Conservation (phyloP, 805 yeast species). For the Nakazawaea wickerhamii region DNA sequence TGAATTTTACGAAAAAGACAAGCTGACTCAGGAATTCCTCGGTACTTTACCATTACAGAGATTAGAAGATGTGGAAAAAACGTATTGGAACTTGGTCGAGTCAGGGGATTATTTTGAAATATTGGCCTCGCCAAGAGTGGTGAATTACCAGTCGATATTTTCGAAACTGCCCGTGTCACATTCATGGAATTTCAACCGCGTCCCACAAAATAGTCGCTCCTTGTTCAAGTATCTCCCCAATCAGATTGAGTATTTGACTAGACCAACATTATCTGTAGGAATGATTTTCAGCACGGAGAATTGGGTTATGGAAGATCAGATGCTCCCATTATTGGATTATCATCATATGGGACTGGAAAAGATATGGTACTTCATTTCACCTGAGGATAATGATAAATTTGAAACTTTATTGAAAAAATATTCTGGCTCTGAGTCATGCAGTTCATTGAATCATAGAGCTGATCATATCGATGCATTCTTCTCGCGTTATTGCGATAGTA, state of each 20-base stretch:
- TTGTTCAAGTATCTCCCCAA: slow-evolving; percentile 39
- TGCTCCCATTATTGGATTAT: slow-evolving; percentile 46
- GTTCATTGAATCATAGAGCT: background rate
- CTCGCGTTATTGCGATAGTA: slow-evolving; percentile 1
- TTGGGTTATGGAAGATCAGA: slow-evolving; percentile 61
- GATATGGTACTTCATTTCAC: slow-evolving; percentile 61
- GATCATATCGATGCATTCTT: slow-evolving; percentile 6
- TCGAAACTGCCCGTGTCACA: slow-evolving; percentile 13
- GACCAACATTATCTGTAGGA: slow-evolving; percentile 43
- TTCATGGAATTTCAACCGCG: slow-evolving; percentile 57
- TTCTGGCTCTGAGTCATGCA: background rate
- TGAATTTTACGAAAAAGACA: background rate
- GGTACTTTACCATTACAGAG: background rate
- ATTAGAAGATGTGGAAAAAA: background rate
- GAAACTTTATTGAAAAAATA: slow-evolving; percentile 33
- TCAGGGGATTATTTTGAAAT: background rate
- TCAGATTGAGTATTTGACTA: slow-evolving; percentile 34
- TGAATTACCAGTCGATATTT: background rate
- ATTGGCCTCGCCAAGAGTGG: background rate
- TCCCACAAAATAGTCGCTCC: slow-evolving; percentile 46
- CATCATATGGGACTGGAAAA: slow-evolving; percentile 51
- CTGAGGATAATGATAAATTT: slow-evolving; percentile 45
- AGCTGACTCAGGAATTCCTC: background rate
- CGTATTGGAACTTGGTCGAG: slow-evolving; percentile 3
- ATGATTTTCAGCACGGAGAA: slow-evolving; percentile 49